Conservation (phyloP, 2,329 filamentous ascomycete species). For the Phialocephala sp. region DNA sequence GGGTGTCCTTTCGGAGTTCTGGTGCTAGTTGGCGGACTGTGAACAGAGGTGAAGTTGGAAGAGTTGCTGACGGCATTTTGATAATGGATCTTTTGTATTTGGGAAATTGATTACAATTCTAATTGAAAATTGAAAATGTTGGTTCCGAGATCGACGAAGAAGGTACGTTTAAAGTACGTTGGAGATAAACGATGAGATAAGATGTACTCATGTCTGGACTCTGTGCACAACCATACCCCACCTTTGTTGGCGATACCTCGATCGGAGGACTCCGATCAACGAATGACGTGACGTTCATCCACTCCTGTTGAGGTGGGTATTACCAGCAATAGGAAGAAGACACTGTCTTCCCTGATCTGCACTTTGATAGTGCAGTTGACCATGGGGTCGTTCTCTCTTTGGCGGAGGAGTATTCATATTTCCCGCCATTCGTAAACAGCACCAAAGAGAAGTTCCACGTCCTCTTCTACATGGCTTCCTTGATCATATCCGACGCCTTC, state of each 20-base stretch:
- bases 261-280: background rate
- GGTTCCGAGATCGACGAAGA: background rate
- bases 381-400: too few species aligned
- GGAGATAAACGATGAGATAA: background rate
- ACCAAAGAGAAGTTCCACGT: background rate
- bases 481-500: conserved; percentile 10
- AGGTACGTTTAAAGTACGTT: background rate
- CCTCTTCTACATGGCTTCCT: background rate
- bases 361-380: too few species aligned
- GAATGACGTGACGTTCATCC: too few species aligned
- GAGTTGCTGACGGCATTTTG: conserved; percentile 7
- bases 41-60: background rate
- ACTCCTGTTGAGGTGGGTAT: too few species aligned
- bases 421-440: background rate
- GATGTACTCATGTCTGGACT: background rate
- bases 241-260: background rate
- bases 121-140: background rate
- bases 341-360: too few species aligned
- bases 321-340: too few species aligned
- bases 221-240: background rate
- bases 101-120: background rate
- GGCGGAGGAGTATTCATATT: too few species aligned
- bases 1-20: conserved; percentile 2
- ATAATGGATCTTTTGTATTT: background rate
- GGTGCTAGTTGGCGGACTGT: background rate